Evolutionary conservation across 768 basidiomycete species (phyloP).

Genomic region (Gyrodon lividus): DNA sequence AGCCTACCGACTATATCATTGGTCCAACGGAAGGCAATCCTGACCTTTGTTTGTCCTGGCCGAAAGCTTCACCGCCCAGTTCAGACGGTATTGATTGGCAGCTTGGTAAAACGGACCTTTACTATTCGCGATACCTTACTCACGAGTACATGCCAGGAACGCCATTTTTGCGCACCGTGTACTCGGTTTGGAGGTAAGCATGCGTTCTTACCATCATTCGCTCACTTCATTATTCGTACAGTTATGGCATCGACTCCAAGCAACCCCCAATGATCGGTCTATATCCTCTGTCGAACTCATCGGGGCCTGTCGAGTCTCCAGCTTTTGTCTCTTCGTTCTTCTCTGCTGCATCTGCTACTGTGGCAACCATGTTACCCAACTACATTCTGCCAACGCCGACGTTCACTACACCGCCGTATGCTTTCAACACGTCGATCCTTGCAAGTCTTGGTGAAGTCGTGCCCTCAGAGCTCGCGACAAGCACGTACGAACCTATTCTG

Average conservation of each 20-base stretch:
- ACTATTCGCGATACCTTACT: neutral
- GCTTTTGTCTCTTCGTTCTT: slow-evolving; percentile 49
- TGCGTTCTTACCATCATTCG: neutral
- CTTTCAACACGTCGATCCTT: slow-evolving; percentile 65
- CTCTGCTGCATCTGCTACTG: slow-evolving; percentile 60
- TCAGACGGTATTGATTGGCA: slow-evolving; percentile 83
- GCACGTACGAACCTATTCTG: slow-evolving; percentile 66
- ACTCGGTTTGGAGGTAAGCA: slow-evolving; percentile 70
- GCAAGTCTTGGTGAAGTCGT: slow-evolving; percentile 56
- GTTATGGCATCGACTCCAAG: slow-evolving; percentile 71
- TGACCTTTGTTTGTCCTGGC: slow-evolving; percentile 73
- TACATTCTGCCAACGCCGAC: slow-evolving; percentile 64
- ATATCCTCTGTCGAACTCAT: slow-evolving; percentile 55
- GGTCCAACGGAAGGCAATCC: slow-evolving; percentile 66
- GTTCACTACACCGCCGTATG: slow-evolving; percentile 60
- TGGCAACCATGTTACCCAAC: slow-evolving; percentile 72
- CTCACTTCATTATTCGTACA: slow-evolving; percentile 26
- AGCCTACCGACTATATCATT: slow-evolving; percentile 77
- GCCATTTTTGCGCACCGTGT: slow-evolving; percentile 72
- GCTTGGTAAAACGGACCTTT: slow-evolving; percentile 46
- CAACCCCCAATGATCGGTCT: slow-evolving; percentile 81
- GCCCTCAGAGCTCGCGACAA: slow-evolving; percentile 61
- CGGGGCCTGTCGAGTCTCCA: slow-evolving; percentile 40
- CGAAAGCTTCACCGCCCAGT: slow-evolving; percentile 60
- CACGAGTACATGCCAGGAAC: slow-evolving; percentile 39